Base-by-base conservation (phyloP, 352 stramenopile species). In the Pythium biforme region DNA sequence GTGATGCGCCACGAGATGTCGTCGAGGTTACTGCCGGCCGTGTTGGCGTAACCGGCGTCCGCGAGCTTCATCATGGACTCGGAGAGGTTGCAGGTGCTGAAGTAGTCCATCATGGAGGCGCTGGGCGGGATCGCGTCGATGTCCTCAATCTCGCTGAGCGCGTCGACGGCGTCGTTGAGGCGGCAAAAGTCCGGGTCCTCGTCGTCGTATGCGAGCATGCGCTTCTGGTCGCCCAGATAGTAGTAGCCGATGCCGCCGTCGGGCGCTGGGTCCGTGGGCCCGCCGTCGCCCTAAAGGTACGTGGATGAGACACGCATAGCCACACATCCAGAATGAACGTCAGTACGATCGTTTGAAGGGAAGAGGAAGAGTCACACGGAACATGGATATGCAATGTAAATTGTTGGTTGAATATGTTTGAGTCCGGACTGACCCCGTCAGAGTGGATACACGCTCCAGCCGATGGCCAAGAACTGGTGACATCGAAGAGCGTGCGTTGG, bases 161-260 rank as follows among this genome's bases (percentile, higher is more conserved):
- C 56, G 4, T 68, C 67, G 20, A 94, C 83, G 15, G 76, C 74
- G 45, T 76, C 59, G 46, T 94, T 94, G 60, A 94, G 90, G 12
- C 75, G 77, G 55, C 85, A 68, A 50, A 94, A 94, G n/a, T 89
- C 83, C 2, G 68, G 64, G 47, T 92, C 83, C 4, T 76, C 60
- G 62, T 86, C 74, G 46, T 94, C 79, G 62, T 81, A 89, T 45
- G 76, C 74, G 19, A 94, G 76, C 76, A 94, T 85, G 25, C 83
- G 85, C 66, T 90, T 87, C 54, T 94, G 82, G 52, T 94, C 85
- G 20, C 85, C 85, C n/a, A 94, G 74, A 66, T 91, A 94, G 70
- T 94, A 94, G 53, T 94, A 94, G 15, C 85, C 85, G 47, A 92
- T 84, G 55, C 85, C 85, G 59, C 83, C 81, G 66, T 92, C 85